Evolutionary conservation across 2,329 filamentous ascomycete species (phyloP), one percentile per base, ranked within the genome.

Genomic region (Alternaria sp.): DNA sequence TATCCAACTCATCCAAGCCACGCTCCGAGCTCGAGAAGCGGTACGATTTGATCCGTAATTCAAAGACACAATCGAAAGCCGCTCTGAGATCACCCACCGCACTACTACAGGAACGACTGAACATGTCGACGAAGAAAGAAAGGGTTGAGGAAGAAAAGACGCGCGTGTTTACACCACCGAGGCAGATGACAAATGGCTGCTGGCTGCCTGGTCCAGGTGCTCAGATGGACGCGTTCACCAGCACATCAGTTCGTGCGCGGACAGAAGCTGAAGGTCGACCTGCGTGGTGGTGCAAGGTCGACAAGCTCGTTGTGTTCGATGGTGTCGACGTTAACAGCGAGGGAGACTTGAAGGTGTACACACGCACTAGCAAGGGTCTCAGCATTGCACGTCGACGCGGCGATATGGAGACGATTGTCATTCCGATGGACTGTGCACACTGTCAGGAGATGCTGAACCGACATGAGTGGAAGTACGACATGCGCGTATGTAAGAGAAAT

Each of bases 281-380:
- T 1, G 70, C 74, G 5, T 78, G 75, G 75, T 78, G 75, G 75
- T 78, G 75, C 53, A 76, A 76, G 46, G 65, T 72, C 34, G 75
- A 78, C 43, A 74, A 72, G 50, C 63, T 78, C 2, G 74, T 77
- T 5, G 67, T 78, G 0, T 77, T 77, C 20, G 74, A 78, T 40
- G 75, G 74, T 1, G 43, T 72, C 1, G 67, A 71, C 5, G 54
- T 52, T 4, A 14, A 41, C 7, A 64, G 52, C 3, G 40, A 65
- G 20, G 71, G 60, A 2, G 57, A 67, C 4, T 2, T 61, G 46
- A 68, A 54, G 43, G 62, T 73, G 7, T 53, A 48, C 8, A 74
- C 74, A 4, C 64, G 74, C 1, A 74, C 70, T 4, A 73, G 70
- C 50, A 77, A 78, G 32, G 74, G 74, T 0, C 57, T 77, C 20